Conservation (phyloP, 108 stramenopile genomes). For the Cyclotella atomus region DNA sequence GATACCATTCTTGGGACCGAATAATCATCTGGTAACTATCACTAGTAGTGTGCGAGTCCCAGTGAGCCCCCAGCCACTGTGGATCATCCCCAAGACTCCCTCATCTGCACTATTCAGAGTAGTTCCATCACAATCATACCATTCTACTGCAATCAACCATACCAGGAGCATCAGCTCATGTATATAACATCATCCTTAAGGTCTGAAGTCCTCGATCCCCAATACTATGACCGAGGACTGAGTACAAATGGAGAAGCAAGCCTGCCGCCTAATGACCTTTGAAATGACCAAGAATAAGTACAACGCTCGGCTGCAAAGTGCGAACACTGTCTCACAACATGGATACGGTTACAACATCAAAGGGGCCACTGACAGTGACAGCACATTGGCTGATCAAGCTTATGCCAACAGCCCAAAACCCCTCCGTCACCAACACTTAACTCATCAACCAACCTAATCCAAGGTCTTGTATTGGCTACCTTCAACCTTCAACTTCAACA, state of each 20-base stretch:
- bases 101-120: too few relatives aligned
- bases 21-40: too few relatives aligned
- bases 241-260: background rate
- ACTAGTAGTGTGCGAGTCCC: too few relatives aligned
- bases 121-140: background rate
- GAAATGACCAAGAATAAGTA: background rate
- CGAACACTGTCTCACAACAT: background rate
- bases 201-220: background rate
- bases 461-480: too few relatives aligned
- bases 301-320: background rate
- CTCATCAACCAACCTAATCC: too few relatives aligned
- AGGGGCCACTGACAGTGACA: background rate
- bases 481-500: too few relatives aligned
- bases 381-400: background rate
- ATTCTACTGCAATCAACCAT: background rate
- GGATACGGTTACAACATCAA: slow-evolving; percentile 3
- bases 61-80: background rate
- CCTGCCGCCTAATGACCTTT: background rate
- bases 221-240: too few relatives aligned
- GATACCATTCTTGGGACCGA: too few relatives aligned
- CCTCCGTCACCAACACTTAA: background rate
- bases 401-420: background rate
- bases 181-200: background rate
- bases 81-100: background rate
- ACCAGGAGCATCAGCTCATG: background rate